These are phyloP conservation scores for Suillus brevipes DNA, from an alignment of 768 basidiomycete genomes.

Conservation along the genomic window DNA sequence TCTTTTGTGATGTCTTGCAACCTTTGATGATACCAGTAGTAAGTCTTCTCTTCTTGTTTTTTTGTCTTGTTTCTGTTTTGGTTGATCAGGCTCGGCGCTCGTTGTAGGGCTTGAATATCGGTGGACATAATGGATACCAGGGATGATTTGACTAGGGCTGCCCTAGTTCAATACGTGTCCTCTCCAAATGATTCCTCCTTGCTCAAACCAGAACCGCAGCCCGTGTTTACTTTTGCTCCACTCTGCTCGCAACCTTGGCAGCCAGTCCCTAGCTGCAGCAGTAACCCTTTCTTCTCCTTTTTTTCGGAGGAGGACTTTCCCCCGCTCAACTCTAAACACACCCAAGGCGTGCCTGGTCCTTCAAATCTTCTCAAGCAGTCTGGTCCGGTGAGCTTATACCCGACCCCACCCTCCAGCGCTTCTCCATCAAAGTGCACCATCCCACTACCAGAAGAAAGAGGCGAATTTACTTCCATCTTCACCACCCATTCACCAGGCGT, in stretches of 20 bases:
- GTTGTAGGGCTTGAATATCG: constrained; percentile 34
- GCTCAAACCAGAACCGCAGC: constrained; percentile 17
- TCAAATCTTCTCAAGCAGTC: constrained; percentile 17
- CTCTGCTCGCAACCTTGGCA: constrained; percentile 20
- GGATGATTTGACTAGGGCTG: constrained; percentile 31
- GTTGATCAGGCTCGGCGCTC: constrained; percentile 4
- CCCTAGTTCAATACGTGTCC: constrained; percentile 20
- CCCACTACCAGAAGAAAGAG: constrained; percentile 27
- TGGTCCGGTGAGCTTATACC: constrained; percentile 25
- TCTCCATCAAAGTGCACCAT: constrained; percentile 27
- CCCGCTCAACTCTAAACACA: constrained; percentile 18
- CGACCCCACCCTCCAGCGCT: constrained; percentile 28
- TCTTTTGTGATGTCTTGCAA: constrained; percentile 22
- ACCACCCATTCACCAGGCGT: constrained; percentile 31
- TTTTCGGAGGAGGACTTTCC: constrained; percentile 16
- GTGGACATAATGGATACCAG: constrained; percentile 34
- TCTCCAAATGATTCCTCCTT: constrained; percentile 13
- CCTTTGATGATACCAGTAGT: constrained; percentile 27
- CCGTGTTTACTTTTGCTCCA: constrained; percentile 18
- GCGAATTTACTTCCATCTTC: constrained; percentile 20
- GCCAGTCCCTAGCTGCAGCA: constrained; percentile 20
- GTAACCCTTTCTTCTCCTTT: constrained; percentile 24
- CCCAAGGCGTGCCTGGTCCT: constrained; percentile 15
- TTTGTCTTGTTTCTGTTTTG: constrained; percentile 4
- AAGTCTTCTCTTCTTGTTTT: constrained; percentile 6